Percentiles rank a stretch among this genome's conserved stretches.
phyloP scores from a whole-genome alignment of 306 rosid genomes.

The Betula pendula region DNA sequence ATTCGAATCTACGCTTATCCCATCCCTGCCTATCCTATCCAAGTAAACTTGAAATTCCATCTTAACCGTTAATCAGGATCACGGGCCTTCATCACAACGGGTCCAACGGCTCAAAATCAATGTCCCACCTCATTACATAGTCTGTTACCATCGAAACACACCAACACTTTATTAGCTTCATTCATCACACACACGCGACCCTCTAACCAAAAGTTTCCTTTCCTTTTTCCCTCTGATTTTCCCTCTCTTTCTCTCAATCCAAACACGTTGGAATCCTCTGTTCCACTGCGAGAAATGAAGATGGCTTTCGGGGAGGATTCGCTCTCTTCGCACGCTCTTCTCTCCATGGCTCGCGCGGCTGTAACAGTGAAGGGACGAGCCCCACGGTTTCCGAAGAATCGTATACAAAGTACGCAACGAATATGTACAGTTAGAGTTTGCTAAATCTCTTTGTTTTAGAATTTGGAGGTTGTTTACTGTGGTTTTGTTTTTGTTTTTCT shows the following conservation, averaged over 20 bases:
- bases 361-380: conserved; percentile 50
- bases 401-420: conserved; percentile 58
- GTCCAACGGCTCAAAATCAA: background rate
- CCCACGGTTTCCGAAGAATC: conserved; percentile 54
- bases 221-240: conserved; percentile 19
- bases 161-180: too few species aligned
- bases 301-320: conserved; percentile 70
- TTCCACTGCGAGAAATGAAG: conserved; percentile 53
- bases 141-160: background rate
- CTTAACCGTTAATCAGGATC: background rate
- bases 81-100: too few species aligned
- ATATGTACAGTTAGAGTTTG: conserved; percentile 37
- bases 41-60: background rate
- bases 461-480: conserved; percentile 11
- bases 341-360: conserved; percentile 46
- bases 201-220: background rate
- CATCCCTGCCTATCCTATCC: conserved; percentile 1
- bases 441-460: conserved; percentile 39
- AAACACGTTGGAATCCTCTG: conserved; percentile 18
- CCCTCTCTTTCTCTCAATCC: conserved; percentile 28
- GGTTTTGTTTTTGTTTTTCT: conserved; percentile 14
- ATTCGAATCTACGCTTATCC: conserved; percentile 38
- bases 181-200: background rate
- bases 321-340: conserved; percentile 44
- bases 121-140: background rate